Evolutionary conservation across 164 flowering plant genomes (phyloP), one percentile per base, ranked within the genome.

Genomic region (Sextonia rubra): DNA sequence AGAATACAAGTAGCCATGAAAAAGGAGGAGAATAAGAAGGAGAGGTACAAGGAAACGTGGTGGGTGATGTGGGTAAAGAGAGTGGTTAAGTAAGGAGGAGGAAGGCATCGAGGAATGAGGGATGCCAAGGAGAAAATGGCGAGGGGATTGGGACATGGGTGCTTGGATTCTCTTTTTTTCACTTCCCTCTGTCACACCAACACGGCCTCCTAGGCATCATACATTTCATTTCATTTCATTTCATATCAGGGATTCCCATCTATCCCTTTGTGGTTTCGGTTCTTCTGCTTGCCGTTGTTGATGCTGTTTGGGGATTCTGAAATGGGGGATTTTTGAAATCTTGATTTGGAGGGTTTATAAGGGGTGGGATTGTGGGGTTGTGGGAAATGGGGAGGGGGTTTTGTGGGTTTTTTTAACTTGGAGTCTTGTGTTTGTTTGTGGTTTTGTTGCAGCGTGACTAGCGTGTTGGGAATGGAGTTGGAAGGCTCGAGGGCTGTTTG

Each of bases 121-220:
- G 69, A 58, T 47, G 62, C 83, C 88, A 85, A 83, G 76, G 79
- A 79, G 84, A 87, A 65, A 87, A 83, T 70, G 81, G 84, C 70
- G 80, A 32, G 71, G 74, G 68, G 85, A 77, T 70, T 82, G 76
- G 75, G 87, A 88, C 88, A 85, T 81, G 74, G 82, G 79, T 67
- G 37, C 56, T 62, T 27, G 68, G 60, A 69, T 74, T 56, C 75
- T 24, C 72, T 62, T 32, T 24, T 47, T n/a, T 82, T 78, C 78
- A 69, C 73, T 60, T 74, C 56, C 37, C 72, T 69, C 69, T 64
- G 66, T 66, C 27, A 70, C 65, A 37, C 58, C 60, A 71, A 47
- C 83, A 71, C 80, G 67, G 65, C 3, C 72, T 66, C 70, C 82
- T 49, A 30, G 61, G 69, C 14, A 3, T 18, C 49, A 4, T 12